Base-by-base conservation (phyloP, 768 basidiomycete species). In the Amanita rubescens region DNA sequence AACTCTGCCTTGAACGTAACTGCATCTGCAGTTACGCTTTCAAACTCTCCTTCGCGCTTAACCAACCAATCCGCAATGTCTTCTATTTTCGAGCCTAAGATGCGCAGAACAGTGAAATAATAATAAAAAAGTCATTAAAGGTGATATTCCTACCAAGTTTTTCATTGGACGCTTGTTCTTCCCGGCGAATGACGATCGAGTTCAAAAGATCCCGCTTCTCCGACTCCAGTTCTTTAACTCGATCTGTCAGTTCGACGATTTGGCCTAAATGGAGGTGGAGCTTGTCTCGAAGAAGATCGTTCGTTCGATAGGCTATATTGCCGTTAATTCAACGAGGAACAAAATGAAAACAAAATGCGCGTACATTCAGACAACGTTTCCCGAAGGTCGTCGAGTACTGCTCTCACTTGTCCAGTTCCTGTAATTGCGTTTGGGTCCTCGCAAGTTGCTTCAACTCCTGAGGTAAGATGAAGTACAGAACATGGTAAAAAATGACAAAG, bases 251-350 rank as follows among this genome's bases (percentile, higher is more conserved):
- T 15, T 71, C 69, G 1, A 67, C 69, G 0, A 74, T 57, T 41
- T 69, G 65, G 7, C 65, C 60, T 1, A 69, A 63, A 15, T 69
- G 60, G 44, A 67, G 57, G 42, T 70, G 65, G 0, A 72, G 61
- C 52, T 74, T 74, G 52, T 72, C 69, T 20, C 73, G 67, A 1
- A 74, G 62, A 3, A 75, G 59, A 38, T 74, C 72, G 3, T 63
- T 69, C 5, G 73, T 71, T 39, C 71, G 65, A 30, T 67, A 63
- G 3, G 73, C 72, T 75, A 35, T n/a, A n/a, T n/a, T n/a, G n/a
- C 2, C 53, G n/a, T 46, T 20, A 19, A 33, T 15, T n/a, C 22
- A 46, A 30, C 20, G 20, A n/a, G 19, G 15, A 27, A 22, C 35
- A 7, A n/a, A n/a, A 2, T 37, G n/a, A n/a, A n/a, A 35, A 27